Evolutionary conservation across 192 early-diverging fungal genomes (phyloP), one percentile per base, ranked within the genome.

Genomic region (Umbelopsis vinacea): DNA sequence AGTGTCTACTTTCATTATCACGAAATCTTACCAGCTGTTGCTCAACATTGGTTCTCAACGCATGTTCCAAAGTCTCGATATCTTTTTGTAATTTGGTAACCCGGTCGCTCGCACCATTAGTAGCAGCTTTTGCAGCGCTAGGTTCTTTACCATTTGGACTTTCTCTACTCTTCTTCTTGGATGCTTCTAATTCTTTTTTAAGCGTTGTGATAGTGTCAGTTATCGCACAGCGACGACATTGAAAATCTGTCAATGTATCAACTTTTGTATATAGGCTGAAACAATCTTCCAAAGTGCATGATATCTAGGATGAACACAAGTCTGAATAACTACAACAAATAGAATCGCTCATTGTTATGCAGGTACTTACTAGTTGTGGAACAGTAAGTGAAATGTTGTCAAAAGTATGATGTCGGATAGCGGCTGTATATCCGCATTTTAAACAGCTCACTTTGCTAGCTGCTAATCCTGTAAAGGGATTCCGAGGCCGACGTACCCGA

Each of bases 361-460:
- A 50, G 17, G 9, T 52, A 8, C 50, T 47, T 73, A 79, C 83
- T 71, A 79, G 75, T 22, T 73, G 74, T 6, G 91, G 91, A 21
- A 90, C 83, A 19, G 82, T 80, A 24, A 92, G 77, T 4, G 91
- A 89, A 24, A 92, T 76, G 52, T 90, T 91, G 63, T 91, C 91
- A 77, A 92, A 90, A 1, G 87, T 88, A 43, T 87, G 89, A 54
- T 91, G 90, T 35, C 90, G 86, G 50, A 91, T 91, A 3, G 89
- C 89, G n/a, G 89, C 90, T 0, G 88, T 91, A 53, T 92, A 89
- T 15, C 86, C 88, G 53, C 91, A 92, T 22, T 89, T 87, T 19
- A 89, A 79, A 73, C 91, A 92, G 7, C 87, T 86, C 15, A 90
- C 88, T 45, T 89, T 85, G 29, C 88, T 91, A 15, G 92, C 92